These are phyloP conservation scores for Lactarius hatsudake DNA, from an alignment of 768 basidiomycete genomes.

Conservation along the genomic window DNA sequence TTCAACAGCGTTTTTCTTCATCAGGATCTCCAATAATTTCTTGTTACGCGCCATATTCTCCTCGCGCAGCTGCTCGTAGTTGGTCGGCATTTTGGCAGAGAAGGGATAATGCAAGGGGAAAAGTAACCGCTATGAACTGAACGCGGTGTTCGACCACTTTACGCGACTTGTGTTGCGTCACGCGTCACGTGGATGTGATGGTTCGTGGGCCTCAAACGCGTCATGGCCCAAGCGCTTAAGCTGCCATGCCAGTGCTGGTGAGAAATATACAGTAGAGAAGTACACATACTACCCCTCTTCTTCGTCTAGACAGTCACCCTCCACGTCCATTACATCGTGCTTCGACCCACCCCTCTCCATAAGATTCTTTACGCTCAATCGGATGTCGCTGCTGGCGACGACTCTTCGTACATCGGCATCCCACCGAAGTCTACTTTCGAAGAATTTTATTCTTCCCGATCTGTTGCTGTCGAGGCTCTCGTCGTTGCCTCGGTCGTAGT, in stretches of 20 bases:
- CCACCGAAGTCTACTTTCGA: conserved; percentile 27
- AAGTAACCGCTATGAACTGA: background rate
- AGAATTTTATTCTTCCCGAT: conserved; percentile 16
- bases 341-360: conserved; percentile 26
- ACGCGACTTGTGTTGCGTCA: background rate
- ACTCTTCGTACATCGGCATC: conserved; percentile 25
- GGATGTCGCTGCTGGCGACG: conserved; percentile 22
- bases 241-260: background rate
- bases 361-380: conserved; percentile 25
- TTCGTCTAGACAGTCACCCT: conserved; percentile 25
- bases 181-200: conserved; percentile 22
- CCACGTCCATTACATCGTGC: conserved; percentile 24
- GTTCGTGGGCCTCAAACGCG: background rate
- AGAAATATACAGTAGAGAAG: background rate
- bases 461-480: conserved; percentile 29
- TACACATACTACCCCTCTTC: conserved; percentile 16
- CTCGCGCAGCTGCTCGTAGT: conserved; percentile 16
- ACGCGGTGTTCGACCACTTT: background rate
- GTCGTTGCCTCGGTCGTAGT: conserved; percentile 39
- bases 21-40: conserved; percentile 6
- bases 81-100: conserved; percentile 24
- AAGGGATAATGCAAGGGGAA: background rate
- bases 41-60: conserved; percentile 13
- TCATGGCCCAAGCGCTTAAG: background rate
- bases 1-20: conserved; percentile 2